Conservation (phyloP, 2,329 filamentous ascomycete genomes). For the Paraphoma chrysanthemicola region DNA sequence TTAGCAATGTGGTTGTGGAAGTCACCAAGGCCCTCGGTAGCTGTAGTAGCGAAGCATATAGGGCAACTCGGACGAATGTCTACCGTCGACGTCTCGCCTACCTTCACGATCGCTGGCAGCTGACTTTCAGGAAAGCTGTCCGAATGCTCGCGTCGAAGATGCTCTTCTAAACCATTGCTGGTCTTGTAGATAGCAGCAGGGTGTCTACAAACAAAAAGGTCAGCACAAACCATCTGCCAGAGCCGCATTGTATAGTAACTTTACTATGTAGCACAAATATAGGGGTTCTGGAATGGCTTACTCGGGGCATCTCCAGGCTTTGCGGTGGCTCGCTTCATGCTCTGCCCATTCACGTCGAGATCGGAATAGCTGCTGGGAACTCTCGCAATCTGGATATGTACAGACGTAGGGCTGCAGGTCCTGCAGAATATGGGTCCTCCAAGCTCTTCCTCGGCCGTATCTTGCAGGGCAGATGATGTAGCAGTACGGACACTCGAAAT, state of each 20-base stretch:
- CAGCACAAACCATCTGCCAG: no score
- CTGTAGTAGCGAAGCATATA: constrained; percentile 35
- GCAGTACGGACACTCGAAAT: constrained; percentile 49
- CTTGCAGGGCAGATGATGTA: constrained; percentile 49
- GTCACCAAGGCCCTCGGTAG: constrained; percentile 29
- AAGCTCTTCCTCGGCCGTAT: constrained; percentile 41
- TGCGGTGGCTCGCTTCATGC: constrained; percentile 47
- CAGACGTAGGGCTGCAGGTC: constrained; percentile 48
- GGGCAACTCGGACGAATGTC: constrained; percentile 42
- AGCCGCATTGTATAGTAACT: no score
- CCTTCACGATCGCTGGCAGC: constrained; percentile 35
- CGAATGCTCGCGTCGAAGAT: constrained; percentile 37
- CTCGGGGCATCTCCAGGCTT: constrained; percentile 46
- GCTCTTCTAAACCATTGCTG: constrained; percentile 31
- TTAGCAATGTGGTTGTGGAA: constrained; percentile 47
- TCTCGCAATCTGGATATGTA: constrained; percentile 42
- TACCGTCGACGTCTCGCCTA: constrained; percentile 41
- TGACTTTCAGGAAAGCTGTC: constrained; percentile 39
- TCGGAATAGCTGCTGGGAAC: constrained; percentile 39
- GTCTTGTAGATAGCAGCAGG: constrained; percentile 36
- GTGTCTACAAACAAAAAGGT: constrained; percentile 14
- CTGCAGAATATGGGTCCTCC: constrained; percentile 46
- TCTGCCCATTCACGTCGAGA: constrained; percentile 48
- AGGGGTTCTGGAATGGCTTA: no score
- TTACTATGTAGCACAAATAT: no score